phyloP scores from a whole-genome alignment of 2,329 filamentous ascomycete genomes.

The Paecilomyces sp. region DNA sequence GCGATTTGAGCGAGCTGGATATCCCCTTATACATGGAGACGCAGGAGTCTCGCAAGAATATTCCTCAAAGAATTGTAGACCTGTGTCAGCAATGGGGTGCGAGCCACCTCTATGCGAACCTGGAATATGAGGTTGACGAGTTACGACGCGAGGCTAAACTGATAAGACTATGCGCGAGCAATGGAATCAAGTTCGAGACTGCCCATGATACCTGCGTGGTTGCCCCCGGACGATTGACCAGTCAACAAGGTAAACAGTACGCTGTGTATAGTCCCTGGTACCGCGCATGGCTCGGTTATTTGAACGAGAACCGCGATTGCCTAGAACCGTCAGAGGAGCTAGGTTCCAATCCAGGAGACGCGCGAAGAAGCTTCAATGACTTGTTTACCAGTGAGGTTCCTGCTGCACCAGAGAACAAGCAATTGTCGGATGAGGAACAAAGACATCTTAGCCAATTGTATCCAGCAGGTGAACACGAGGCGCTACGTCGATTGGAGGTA shows the following conservation, averaged over 20 bases:
- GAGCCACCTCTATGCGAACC: conserved; percentile 70
- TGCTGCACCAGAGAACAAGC: conserved; percentile 55
- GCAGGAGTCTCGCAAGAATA: conserved; percentile 55
- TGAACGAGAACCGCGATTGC: conserved; percentile 63
- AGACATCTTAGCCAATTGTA: conserved; percentile 54
- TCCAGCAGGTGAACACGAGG: conserved; percentile 71
- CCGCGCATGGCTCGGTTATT: conserved; percentile 63
- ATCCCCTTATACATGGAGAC: conserved; percentile 75
- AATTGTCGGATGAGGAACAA: conserved; percentile 52
- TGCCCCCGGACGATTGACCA: conserved; percentile 60
- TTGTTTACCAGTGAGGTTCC: conserved; percentile 60
- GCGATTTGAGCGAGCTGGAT: conserved; percentile 61
- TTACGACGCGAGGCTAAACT: conserved; percentile 67
- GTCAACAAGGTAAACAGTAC: conserved; percentile 68
- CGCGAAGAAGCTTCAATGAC: conserved; percentile 42
- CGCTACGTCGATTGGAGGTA: conserved; percentile 53
- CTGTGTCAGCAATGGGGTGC: conserved; percentile 66
- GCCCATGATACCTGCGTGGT: conserved; percentile 80
- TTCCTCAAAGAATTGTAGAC: conserved; percentile 56
- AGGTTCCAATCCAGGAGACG: conserved; percentile 44
- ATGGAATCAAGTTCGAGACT: conserved; percentile 61
- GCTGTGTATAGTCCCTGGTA: conserved; percentile 82
- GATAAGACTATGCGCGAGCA: conserved; percentile 53
- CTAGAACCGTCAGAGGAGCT: conserved; percentile 57
- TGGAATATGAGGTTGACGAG: conserved; percentile 91